A percentile compares a stretch with the other conserved stretches of the same genome.
phyloP scores from a whole-genome alignment of 148 eudicot species.

The Fagopyrum homotropicum region DNA sequence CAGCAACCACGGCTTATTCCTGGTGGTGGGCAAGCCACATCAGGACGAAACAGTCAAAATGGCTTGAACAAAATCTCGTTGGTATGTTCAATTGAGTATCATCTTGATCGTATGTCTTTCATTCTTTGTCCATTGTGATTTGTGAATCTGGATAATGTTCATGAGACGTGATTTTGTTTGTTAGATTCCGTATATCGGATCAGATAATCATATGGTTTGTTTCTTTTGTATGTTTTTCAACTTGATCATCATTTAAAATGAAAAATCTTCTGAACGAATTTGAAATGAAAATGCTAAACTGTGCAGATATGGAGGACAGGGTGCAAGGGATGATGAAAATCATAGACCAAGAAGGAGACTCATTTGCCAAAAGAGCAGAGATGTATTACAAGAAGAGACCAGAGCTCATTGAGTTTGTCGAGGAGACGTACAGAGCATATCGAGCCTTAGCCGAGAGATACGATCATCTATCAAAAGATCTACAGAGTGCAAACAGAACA shows the following conservation, averaged over 20 bases:
- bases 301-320: conserved; percentile 77
- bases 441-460: conserved; percentile 82
- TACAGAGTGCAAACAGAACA: conserved; percentile 75
- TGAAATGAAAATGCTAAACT: not conserved
- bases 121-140: not conserved
- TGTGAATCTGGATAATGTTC: not conserved
- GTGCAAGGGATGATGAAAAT: conserved; percentile 62
- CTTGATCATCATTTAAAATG: not conserved
- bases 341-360: conserved; percentile 87
- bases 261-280: not conserved
- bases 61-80: conserved; percentile 71
- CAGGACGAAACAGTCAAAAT: conserved; percentile 85
- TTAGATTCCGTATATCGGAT: not conserved
- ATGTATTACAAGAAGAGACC: conserved; percentile 90
- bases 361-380: conserved; percentile 78
- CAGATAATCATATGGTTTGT: not conserved
- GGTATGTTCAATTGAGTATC: not conserved
- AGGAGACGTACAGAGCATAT: conserved; percentile 68
- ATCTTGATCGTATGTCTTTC: not conserved
- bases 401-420: conserved; percentile 59
- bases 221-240: not conserved
- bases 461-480: conserved; percentile 70
- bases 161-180: not conserved
- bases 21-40: conserved; percentile 98
- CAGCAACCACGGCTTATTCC: conserved; percentile 79